Evolutionary conservation across 2,329 filamentous ascomycete genomes (phyloP), one percentile per base, ranked within the genome.

Genomic region (Corniculantispora saksenae): DNA sequence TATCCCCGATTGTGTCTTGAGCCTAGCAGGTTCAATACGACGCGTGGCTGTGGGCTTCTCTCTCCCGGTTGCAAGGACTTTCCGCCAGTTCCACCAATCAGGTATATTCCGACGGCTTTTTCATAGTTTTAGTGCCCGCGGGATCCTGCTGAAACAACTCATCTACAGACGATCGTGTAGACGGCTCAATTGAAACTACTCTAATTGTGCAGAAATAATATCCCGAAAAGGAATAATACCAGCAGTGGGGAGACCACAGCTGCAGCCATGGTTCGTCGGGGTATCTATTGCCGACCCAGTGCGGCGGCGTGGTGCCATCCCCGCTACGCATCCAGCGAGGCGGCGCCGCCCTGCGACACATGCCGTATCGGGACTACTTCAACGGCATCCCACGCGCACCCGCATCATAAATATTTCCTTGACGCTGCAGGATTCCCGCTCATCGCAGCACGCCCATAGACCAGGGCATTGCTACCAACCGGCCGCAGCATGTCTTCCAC

Each of bases 401-500:
- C 25, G 55, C 15, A 27, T 43, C 38, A 17, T 25, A 45, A 29
- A 29, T 45, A 27, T 29, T 25, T 7, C 12, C 38, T 15, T 15
- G 48, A 21, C 9, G n/a, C 21, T 38, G 8, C 7, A 7, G n/a
- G 25, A 50, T 53, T 61, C 10, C 32, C 38, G 15, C 23, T 43
- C 13, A 17, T 12, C 17, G 19, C 56, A 23, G 10, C 27, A 8
- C 15, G 43, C 15, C n/a, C 13, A 23, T 27, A 32, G 38, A 32
- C 12, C 2, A 50, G 7, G n/a, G 8, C 13, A 12, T 9, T 60
- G 3, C 29, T 21, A n/a, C 29, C 13, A 8, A 17, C n/a, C 15
- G 48, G 38, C 12, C 27, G 35, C 55, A 71, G 48, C 55, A 85
- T 85, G 83, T 75, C 81, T 69, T 79, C 79, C 70, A 13, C 43